Evolutionary conservation across 228 moss, liverwort and hornwort genomes (phyloP).

Genomic region (Sphagnum fallax): DNA sequence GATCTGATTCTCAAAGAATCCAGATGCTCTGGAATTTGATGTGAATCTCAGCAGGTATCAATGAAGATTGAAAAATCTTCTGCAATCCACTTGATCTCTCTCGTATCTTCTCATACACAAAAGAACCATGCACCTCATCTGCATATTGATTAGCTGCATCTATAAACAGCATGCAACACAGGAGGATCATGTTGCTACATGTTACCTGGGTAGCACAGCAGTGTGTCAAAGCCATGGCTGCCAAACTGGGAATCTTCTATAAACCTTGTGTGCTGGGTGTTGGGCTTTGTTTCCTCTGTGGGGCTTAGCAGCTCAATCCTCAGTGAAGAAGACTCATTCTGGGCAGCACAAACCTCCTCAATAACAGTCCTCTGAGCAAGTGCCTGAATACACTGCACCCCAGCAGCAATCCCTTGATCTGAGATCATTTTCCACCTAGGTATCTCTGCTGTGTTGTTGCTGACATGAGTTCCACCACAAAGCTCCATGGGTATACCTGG

Average conservation of each 20-base stretch:
- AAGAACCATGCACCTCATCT: not conserved
- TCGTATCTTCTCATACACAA: not conserved
- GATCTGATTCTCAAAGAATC: not conserved
- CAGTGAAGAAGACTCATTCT: constrained; percentile 11
- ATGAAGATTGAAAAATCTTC: not conserved
- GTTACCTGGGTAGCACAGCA: constrained; percentile 54
- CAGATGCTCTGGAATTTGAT: not conserved
- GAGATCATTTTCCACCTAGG: constrained; percentile 74
- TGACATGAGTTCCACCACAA: constrained; percentile 83
- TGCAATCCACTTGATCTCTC: not conserved
- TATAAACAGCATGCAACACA: not conserved
- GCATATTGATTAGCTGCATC: not conserved
- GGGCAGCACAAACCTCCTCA: constrained; percentile 50
- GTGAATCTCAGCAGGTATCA: not conserved
- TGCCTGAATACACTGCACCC: constrained; percentile 81
- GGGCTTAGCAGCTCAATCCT: constrained; percentile 7
- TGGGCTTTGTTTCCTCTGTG: not conserved
- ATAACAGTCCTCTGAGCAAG: constrained; percentile 80
- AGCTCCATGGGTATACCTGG: constrained; percentile 83
- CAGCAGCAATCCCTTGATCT: constrained; percentile 84
- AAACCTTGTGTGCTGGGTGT: not conserved
- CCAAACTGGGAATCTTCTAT: not conserved
- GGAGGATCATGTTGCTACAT: not conserved
- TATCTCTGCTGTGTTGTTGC: constrained; percentile 70
- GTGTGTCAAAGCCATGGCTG: constrained; percentile 23